Conservation (phyloP, 768 basidiomycete genomes). For the Mycena pura region DNA sequence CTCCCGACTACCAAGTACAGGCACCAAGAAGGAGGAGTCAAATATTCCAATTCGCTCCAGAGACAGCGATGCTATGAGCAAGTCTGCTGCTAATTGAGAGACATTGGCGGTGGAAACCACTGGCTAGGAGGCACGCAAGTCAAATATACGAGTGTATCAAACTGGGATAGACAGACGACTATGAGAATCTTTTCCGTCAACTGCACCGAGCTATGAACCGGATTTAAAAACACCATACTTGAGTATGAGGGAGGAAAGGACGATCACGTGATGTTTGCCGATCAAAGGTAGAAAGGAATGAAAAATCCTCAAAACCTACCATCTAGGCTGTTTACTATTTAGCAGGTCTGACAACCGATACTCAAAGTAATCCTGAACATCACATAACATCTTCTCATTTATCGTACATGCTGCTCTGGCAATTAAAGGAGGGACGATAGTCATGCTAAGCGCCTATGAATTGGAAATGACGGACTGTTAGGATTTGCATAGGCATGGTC, state of each 20-base stretch:
- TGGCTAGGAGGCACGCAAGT: constrained; percentile 47
- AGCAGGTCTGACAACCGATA: too few relatives aligned
- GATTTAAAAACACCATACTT: constrained; percentile 49
- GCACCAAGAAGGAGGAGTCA: constrained; percentile 67
- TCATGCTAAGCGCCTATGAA: constrained; percentile 22
- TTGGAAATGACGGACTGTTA: constrained; percentile 1
- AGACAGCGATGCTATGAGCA: constrained; percentile 71
- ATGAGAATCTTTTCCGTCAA: constrained; percentile 50
- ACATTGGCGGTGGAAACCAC: constrained; percentile 84
- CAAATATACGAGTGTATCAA: constrained; percentile 3
- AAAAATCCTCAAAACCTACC: too few relatives aligned
- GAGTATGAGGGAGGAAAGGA: too few relatives aligned
- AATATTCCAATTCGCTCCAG: constrained; percentile 68
- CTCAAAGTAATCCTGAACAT: too few relatives aligned
- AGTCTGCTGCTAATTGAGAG: constrained; percentile 77
- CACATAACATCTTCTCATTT: too few relatives aligned
- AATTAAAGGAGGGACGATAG: not conserved
- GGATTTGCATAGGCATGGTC: constrained; percentile 17
- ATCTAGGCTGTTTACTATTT: too few relatives aligned
- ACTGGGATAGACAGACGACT: constrained; percentile 43
- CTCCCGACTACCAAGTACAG: constrained; percentile 78
- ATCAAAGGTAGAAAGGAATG: too few relatives aligned
- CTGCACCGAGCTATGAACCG: constrained; percentile 29
- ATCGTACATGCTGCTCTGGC: too few relatives aligned
- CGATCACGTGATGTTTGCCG: too few relatives aligned